Base-by-base conservation (phyloP, 2,329 filamentous ascomycete genomes). In the Nothomitra cinnamomea region DNA sequence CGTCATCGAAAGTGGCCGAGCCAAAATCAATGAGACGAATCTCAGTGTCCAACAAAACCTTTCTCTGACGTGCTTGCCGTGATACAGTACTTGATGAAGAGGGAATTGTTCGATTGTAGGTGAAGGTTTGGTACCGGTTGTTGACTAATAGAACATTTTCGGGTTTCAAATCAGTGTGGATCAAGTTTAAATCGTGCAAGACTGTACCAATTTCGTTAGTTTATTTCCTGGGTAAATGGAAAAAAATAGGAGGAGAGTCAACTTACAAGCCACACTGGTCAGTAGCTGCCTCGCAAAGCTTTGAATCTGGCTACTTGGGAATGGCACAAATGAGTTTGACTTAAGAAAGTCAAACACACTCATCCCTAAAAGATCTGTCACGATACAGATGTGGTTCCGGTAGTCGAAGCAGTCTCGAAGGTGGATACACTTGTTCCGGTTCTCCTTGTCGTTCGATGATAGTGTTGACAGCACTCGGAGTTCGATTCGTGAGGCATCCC, bases 341-440 rank as follows among this genome's bases (percentile, higher is more conserved):
- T 98, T 98, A 49, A 98, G 75, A 61, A 98, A 98, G 69, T 98
- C 92, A 65, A 98, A 98, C 52, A 98, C 90, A 62, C 90, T 96
- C 64, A 95, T 90, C 49, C 90, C 90, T 32, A 96, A 78, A 15
- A 84, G 69, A 64, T 83, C 80, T 13, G 80, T 84, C 61, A 84
- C 80, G 56, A 84, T 84, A 74, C 92, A 98, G 60, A 98, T 96
- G 65, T 98, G 92, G 55, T 94, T 92, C 49, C 89, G 80, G 70
- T 87, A 98, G 68, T 98, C 92, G 69, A 98, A 98, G 67, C 88
- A 95, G 63, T 98, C 92, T 41, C 89, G 80, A 41, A 98, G 74
- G 66, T 98, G 92, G 59, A 98, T 98, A 70, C 92, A 98, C 59
- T 90, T 84, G 66, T 98, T 96, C 56, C 88, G 80, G 67, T 98